phyloP scores from a whole-genome alignment of 768 basidiomycete species.

The Mycena metata region DNA sequence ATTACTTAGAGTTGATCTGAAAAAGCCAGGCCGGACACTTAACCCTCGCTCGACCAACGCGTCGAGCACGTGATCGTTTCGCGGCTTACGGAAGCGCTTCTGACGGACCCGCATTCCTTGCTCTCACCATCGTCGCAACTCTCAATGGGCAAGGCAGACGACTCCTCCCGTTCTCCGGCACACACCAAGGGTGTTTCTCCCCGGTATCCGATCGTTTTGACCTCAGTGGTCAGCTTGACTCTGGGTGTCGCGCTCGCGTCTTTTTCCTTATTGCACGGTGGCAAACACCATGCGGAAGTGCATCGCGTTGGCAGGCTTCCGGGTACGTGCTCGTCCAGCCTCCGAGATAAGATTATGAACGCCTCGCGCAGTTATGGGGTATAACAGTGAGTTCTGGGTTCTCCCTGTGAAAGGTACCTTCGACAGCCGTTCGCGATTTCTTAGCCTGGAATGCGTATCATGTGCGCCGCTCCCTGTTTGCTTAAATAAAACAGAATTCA shows the following conservation, averaged over 20 bases:
- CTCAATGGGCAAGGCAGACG: too few relatives aligned
- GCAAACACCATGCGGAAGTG: constrained; percentile 1
- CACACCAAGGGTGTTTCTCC: neutral
- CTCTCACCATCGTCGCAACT: too few relatives aligned
- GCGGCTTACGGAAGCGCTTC: too few relatives aligned
- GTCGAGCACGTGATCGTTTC: too few relatives aligned
- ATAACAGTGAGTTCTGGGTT: constrained; percentile 30
- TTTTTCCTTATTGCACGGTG: constrained; percentile 13
- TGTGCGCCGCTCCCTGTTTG: constrained; percentile 49
- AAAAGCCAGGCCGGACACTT: too few relatives aligned
- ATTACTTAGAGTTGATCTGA: too few relatives aligned
- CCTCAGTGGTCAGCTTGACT: constrained; percentile 21
- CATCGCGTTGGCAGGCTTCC: constrained; percentile 35
- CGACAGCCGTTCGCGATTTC: neutral
- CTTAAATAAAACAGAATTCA: neutral
- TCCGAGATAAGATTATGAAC: neutral
- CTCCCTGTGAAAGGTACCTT: constrained; percentile 8
- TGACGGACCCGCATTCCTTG: too few relatives aligned
- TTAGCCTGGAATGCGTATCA: constrained; percentile 82
- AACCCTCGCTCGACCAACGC: too few relatives aligned
- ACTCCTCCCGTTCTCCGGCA: neutral
- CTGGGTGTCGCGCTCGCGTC: constrained; percentile 27
- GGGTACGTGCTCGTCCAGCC: constrained; percentile 6
- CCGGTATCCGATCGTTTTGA: constrained; percentile 19
- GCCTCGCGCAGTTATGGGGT: constrained; percentile 18